Conservation (phyloP, 2,329 filamentous ascomycete species). For the Aspergillus pseudoterreus region DNA sequence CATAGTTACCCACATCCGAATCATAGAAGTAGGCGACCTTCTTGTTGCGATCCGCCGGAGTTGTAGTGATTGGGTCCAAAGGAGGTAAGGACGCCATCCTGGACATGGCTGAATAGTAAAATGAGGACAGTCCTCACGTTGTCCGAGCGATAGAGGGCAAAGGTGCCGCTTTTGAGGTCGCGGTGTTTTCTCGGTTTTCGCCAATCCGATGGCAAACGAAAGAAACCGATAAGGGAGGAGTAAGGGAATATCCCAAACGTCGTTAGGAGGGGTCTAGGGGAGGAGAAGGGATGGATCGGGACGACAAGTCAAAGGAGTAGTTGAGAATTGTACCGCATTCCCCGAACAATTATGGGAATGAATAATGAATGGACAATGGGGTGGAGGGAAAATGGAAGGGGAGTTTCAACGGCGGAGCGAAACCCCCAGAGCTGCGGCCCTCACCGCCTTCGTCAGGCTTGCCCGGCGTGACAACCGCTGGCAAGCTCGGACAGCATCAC, state of each 20-base stretch:
- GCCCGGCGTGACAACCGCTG: constrained; percentile 6
- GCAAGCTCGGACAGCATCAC: constrained; percentile 11
- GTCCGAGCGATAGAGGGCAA: background rate
- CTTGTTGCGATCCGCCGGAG: constrained; percentile 59
- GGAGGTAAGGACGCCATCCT: constrained; percentile 53
- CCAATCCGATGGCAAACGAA: background rate
- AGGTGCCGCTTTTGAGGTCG: background rate
- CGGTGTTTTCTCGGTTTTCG: constrained; percentile 15
- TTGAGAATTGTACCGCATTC: constrained; percentile 8
- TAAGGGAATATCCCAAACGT: background rate
- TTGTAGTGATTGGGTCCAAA: constrained; percentile 50
- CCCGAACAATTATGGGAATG: constrained; percentile 12
- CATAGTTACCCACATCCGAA: constrained; percentile 96
- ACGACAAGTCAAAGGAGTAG: constrained; percentile 5
- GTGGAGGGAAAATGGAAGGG: constrained; percentile 15
- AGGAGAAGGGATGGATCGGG: background rate
- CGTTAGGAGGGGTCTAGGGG: background rate
- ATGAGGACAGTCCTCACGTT: constrained; percentile 9
- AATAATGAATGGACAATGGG: constrained; percentile 8
- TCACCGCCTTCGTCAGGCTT: constrained; percentile 34
- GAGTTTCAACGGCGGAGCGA: constrained; percentile 17
- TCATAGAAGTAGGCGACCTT: constrained; percentile 98
- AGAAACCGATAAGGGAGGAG: background rate
- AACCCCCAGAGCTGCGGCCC: constrained; percentile 11
- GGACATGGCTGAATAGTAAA: constrained; percentile 6